Base-by-base conservation (phyloP, 306 rosid genomes). In the Quercus wislizeni region DNA sequence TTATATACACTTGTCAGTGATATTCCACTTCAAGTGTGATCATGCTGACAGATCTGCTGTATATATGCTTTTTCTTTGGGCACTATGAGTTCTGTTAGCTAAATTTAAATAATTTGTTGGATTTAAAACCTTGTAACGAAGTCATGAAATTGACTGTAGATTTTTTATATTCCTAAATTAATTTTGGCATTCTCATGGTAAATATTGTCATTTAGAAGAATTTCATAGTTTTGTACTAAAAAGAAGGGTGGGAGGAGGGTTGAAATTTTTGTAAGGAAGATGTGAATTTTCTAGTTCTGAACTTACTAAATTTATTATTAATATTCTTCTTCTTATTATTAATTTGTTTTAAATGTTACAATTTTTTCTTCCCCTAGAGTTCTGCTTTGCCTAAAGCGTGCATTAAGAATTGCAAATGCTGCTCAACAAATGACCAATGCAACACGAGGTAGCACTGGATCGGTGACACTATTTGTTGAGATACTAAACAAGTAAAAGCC, bases 401-500 rank as follows among this genome's bases (percentile, higher is more conserved):
- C 98, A 55, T 79, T 91, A 77, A 88, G 97, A 86, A 94, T 94
- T 67, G 98, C 97, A 76, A 92, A 94, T 70, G 97, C 97, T 74
- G 97, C 97, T 68, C 98, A 91, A 83, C 97, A 92, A 88, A 91
- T 91, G 98, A 30, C 94, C 70, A 92, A 81, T 81, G 97, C 94
- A 31, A 78, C 98, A 2, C 90, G 97, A 27, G 98, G 98, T 79
- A 85, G 88, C 90, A 81, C 94, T 0, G 98, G 97, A 79, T 88
- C 98, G 12, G 94, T 84, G 30, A 80, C 89, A 69, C 98, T 94
- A 79, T 91, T 94, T 86, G 89, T 94, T 71, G 98, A 94, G 90
- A 92, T 94, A 77, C 76, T 94, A 79, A 92, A 94, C 93, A 94
- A 92, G 98, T 94, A 92, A 86, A 87, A 13, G 71, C 79, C 67